These are phyloP conservation scores for Aspergillus diversus DNA, from an alignment of 495 filamentous ascomycete genomes.

Conservation along the genomic window DNA sequence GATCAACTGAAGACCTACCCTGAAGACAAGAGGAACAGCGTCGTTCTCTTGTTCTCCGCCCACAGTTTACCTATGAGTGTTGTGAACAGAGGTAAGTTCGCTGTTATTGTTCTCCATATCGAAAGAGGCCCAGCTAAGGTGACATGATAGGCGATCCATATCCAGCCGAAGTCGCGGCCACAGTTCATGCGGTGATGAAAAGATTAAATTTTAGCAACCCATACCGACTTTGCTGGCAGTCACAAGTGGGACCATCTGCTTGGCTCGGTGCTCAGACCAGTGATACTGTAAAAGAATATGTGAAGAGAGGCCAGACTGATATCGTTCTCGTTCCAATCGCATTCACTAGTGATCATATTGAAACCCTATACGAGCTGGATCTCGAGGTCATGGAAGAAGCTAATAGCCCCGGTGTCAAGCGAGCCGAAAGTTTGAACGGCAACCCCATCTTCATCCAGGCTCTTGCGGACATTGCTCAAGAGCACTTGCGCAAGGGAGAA, in stretches of 20 bases:
- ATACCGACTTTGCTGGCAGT: constrained; percentile 96
- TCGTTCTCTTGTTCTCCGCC: constrained; percentile 90
- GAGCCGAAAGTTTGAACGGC: constrained; percentile 91
- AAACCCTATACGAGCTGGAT: constrained; percentile 95
- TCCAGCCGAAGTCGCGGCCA: constrained; percentile 95
- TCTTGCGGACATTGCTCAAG: constrained; percentile 81
- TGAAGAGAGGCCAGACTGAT: constrained; percentile 88
- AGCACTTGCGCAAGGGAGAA: constrained; percentile 72
- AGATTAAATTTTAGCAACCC: constrained; percentile 82
- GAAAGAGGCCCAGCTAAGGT: neutral
- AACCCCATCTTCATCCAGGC: constrained; percentile 89
- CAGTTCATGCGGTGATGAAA: constrained; percentile 95
- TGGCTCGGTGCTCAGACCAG: constrained; percentile 96
- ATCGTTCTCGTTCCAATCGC: constrained; percentile 93
- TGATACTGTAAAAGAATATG: constrained; percentile 83
- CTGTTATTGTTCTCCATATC: neutral
- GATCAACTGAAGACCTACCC: constrained; percentile 81
- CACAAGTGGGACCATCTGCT: constrained; percentile 91
- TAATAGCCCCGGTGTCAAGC: constrained; percentile 76
- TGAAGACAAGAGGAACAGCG: constrained; percentile 71
- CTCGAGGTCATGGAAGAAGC: constrained; percentile 93
- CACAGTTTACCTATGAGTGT: constrained; percentile 97
- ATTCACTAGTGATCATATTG: constrained; percentile 98
- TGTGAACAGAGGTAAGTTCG: constrained; percentile 77
- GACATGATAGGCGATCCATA: constrained; percentile 78